phyloP scores from a whole-genome alignment of 257 asterid genomes.

The Euphrasia confusa region DNA sequence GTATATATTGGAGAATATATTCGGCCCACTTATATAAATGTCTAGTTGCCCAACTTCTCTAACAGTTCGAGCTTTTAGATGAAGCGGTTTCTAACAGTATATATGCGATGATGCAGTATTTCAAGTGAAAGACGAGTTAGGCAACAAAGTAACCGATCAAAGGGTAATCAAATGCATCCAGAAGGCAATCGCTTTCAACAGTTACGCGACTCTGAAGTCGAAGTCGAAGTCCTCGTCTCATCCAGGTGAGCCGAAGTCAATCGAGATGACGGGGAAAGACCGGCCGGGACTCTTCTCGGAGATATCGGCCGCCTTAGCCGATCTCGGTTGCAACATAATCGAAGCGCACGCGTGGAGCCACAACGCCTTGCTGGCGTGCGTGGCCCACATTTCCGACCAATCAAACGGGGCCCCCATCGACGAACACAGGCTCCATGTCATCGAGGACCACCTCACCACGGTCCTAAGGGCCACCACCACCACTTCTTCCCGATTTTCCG shows the following conservation, averaged over 20 bases:
- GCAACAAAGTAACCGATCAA: conserved; percentile 59
- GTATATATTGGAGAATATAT: too few relatives aligned
- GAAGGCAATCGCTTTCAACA: conserved; percentile 46
- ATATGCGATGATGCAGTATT: conserved; percentile 42
- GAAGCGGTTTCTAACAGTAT: too few relatives aligned
- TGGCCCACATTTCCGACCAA: conserved; percentile 55
- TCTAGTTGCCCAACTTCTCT: too few relatives aligned
- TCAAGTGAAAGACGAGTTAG: conserved; percentile 61
- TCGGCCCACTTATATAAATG: too few relatives aligned
- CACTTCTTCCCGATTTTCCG: conserved; percentile 13
- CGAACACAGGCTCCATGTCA: conserved; percentile 48
- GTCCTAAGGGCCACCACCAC: conserved; percentile 56
- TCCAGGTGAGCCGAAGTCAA: conserved; percentile 40
- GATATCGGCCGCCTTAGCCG: conserved; percentile 75
- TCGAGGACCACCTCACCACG: conserved; percentile 59
- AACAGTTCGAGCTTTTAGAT: too few relatives aligned
- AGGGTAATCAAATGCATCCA: conserved; percentile 56
- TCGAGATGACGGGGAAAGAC: conserved; percentile 74
- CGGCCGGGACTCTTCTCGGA: conserved; percentile 74
- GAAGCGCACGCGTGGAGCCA: conserved; percentile 88
- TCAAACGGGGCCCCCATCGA: conserved; percentile 43
- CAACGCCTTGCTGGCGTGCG: conserved; percentile 60
- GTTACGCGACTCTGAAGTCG: conserved; percentile 21
- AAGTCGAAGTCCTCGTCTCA: conserved; percentile 27
- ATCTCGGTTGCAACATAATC: conserved; percentile 59